Percentiles rank a stretch among this genome's conserved stretches.
phyloP scores from a whole-genome alignment of 441 rosid species.

The Brassica balearica region DNA sequence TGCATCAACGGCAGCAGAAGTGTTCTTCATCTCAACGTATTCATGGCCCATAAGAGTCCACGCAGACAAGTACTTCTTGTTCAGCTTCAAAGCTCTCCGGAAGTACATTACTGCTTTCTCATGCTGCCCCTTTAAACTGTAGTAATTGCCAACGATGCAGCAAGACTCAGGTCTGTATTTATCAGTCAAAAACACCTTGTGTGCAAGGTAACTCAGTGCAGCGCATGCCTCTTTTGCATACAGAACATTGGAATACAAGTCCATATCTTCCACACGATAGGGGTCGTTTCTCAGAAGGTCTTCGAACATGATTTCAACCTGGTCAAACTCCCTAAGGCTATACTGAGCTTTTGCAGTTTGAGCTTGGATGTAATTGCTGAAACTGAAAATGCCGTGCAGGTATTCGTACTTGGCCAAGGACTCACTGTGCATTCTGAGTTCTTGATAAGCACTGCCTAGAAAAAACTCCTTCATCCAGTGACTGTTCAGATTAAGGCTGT shows the following conservation, averaged over 20 bases:
- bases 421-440: conserved; percentile 86
- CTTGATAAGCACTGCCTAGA: conserved; percentile 83
- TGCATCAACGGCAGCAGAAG: conserved; percentile 94
- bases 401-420: conserved; percentile 73
- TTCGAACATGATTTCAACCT: conserved; percentile 92
- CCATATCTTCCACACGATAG: conserved; percentile 90
- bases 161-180: conserved; percentile 96
- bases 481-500: conserved; percentile 69
- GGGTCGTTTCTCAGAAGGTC: conserved; percentile 85
- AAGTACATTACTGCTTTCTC: conserved; percentile 91
- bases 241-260: conserved; percentile 91
- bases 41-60: conserved; percentile 99
- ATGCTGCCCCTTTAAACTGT: conserved; percentile 94
- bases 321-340: conserved; percentile 89
- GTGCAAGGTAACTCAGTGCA: conserved; percentile 90
- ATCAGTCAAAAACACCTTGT: conserved; percentile 81
- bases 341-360: conserved; percentile 93
- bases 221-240: conserved; percentile 90
- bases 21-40: conserved; percentile 94
- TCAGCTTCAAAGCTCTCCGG: conserved; percentile 90
- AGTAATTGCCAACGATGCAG: conserved; percentile 92
- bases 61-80: conserved; percentile 86
- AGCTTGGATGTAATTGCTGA: conserved; percentile 88
- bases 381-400: conserved; percentile 73
- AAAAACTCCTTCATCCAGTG: conserved; percentile 99